A percentile compares a stretch with the other conserved stretches of the same genome.
phyloP scores from a whole-genome alignment of 306 rosid genomes.

The Fagus crenata region DNA sequence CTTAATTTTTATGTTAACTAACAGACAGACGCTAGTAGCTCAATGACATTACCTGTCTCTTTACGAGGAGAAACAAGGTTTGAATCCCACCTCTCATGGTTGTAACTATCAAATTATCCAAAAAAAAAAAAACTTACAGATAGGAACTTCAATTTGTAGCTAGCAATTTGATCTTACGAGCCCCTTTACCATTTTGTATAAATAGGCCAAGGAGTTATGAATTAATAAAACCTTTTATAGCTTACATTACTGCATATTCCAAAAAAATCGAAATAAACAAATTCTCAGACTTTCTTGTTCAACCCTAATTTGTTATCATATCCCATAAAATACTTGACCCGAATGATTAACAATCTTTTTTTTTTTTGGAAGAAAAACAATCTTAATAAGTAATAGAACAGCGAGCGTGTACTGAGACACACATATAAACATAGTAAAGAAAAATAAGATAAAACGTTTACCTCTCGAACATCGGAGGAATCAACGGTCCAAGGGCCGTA shows the following conservation, averaged over 20 bases:
- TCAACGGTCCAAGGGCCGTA: slow-evolving; percentile 92
- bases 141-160: background rate
- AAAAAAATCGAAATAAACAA: background rate
- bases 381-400: background rate
- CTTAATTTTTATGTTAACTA: background rate
- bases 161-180: background rate
- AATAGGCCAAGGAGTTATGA: background rate
- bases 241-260: background rate
- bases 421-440: background rate
- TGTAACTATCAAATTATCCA: too few species aligned
- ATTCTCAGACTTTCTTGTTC: background rate
- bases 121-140: background rate
- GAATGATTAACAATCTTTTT: background rate
- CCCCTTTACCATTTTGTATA: background rate
- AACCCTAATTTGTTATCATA: background rate
- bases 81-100: too few species aligned
- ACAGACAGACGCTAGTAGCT: background rate
- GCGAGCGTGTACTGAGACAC: background rate
- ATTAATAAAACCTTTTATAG: background rate
- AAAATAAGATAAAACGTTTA: slow-evolving; percentile 2
- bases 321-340: background rate
- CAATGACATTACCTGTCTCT: too few species aligned
- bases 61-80: too few species aligned
- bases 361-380: too few species aligned
- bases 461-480: slow-evolving; percentile 75